Percentiles rank a stretch among this genome's conserved stretches.
These are phyloP conservation scores for Cucumis sativus DNA, from an alignment of 306 rosid genomes.

Conservation along the genomic window DNA sequence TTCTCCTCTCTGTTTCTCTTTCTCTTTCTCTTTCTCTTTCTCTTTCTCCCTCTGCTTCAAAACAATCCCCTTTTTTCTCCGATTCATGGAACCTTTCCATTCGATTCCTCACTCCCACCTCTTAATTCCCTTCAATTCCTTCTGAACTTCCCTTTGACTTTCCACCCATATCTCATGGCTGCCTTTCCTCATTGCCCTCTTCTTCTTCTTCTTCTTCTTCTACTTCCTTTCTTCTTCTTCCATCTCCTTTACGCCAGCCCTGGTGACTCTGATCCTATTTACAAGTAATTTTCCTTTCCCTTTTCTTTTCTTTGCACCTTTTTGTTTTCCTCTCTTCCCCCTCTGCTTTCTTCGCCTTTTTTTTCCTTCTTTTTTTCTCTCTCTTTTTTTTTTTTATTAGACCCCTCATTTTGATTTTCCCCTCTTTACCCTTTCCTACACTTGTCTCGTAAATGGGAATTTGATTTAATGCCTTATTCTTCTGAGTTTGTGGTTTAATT, in stretches of 20 bases:
- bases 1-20: background rate
- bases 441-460: background rate
- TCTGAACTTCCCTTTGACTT: constrained; percentile 29
- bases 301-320: background rate
- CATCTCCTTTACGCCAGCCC: constrained; percentile 34
- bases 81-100: constrained; percentile 1
- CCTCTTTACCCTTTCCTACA: background rate
- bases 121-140: background rate
- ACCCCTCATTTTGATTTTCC: background rate
- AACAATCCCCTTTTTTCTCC: background rate
- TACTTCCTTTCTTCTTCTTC: constrained; percentile 14
- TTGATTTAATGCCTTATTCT: background rate
- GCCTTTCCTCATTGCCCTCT: constrained; percentile 30
- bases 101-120: constrained; percentile 10
- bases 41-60: background rate
- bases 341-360: background rate
- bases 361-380: no score
- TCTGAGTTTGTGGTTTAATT: background rate
- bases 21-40: background rate
- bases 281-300: constrained; percentile 28
- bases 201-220: constrained; percentile 26
- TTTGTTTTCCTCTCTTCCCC: background rate
- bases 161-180: constrained; percentile 38
- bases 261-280: constrained; percentile 77
- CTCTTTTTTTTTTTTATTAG: background rate